phyloP scores from a whole-genome alignment of 1,139 yeast genomes.

The Tardiomyces depauwii region DNA sequence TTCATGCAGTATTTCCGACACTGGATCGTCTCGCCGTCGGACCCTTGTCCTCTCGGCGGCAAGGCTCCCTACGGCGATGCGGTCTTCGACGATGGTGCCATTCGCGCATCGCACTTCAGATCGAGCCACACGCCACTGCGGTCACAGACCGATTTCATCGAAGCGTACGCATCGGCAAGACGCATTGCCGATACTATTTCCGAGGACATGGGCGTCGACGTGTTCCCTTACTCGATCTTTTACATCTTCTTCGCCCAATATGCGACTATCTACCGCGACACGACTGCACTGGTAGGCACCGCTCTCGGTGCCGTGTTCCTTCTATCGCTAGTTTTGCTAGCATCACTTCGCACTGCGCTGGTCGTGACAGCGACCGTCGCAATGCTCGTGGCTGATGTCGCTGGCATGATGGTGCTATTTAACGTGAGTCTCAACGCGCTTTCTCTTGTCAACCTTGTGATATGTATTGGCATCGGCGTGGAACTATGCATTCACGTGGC shows the following conservation, averaged over 20 bases:
- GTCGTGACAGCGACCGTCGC: constrained; percentile 48
- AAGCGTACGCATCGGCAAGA: constrained; percentile 65
- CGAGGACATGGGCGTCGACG: constrained; percentile 34
- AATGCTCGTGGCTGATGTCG: constrained; percentile 59
- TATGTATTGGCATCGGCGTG: constrained; percentile 85
- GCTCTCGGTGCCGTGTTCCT: constrained; percentile 49
- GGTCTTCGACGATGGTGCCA: constrained; percentile 31
- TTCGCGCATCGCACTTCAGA: constrained; percentile 59
- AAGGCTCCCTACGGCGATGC: constrained; percentile 78
- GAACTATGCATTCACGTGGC: constrained; percentile 88
- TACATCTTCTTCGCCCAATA: constrained; percentile 91
- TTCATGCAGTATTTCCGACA: constrained; percentile 63
- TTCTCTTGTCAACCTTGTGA: constrained; percentile 74
- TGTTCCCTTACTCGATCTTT: constrained; percentile 87
- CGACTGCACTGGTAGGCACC: constrained; percentile 42
- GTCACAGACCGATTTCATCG: constrained; percentile 75
- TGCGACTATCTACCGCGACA: constrained; percentile 44
- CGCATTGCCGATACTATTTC: constrained; percentile 54
- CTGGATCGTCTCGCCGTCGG: constrained; percentile 81
- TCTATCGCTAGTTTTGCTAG: constrained; percentile 48
- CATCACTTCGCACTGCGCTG: constrained; percentile 51
- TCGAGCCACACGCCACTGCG: constrained; percentile 73
- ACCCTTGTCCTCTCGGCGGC: constrained; percentile 93
- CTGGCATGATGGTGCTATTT: constrained; percentile 71
- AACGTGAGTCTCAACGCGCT: constrained; percentile 79